phyloP scores from a whole-genome alignment of 345 rosid genomes.

The Populus simonii region DNA sequence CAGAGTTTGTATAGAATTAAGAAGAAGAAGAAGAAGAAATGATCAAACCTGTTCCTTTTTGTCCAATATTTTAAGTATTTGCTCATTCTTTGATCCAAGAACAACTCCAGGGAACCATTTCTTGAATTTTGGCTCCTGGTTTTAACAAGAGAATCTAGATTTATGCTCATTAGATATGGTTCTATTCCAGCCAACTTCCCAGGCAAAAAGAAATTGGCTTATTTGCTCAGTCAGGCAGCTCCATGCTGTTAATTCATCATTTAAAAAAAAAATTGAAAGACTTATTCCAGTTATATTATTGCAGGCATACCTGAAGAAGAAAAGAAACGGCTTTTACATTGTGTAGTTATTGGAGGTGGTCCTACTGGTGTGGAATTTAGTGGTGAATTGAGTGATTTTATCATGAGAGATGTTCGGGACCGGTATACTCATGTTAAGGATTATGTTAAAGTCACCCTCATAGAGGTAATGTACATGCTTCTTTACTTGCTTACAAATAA shows the following conservation, averaged over 20 bases:
- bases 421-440: conserved; percentile 71
- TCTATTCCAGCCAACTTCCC: background rate
- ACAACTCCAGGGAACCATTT: background rate
- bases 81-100: background rate
- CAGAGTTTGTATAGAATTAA: background rate
- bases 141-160: background rate
- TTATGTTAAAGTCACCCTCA: conserved; percentile 74
- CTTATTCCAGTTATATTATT: background rate
- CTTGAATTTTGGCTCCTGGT: background rate
- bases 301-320: conserved; percentile 76
- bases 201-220: background rate
- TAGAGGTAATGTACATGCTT: conserved; percentile 51
- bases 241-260: background rate
- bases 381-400: conserved; percentile 93
- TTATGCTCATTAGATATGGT: background rate
- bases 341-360: conserved; percentile 93
- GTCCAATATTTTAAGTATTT: background rate
- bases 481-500: background rate
- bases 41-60: background rate
- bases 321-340: conserved; percentile 74
- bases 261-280: background rate
- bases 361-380: conserved; percentile 98
- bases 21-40: background rate
- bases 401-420: conserved; percentile 78
- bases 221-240: background rate